phyloP scores from a whole-genome alignment of 805 yeast species.

The Lachancea meyersii region DNA sequence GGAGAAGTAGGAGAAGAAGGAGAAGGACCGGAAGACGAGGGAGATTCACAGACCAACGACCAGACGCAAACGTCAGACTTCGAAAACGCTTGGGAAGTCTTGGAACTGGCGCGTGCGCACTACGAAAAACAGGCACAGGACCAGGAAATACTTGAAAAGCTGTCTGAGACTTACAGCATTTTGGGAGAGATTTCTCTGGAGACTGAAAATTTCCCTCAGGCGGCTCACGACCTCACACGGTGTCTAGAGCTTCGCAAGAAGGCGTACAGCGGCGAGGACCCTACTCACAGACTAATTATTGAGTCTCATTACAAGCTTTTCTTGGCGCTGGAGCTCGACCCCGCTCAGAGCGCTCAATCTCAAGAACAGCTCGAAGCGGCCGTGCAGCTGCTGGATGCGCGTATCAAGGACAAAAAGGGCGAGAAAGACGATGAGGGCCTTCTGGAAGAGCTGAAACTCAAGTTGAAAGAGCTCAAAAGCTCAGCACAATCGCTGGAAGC shows the following conservation, averaged over 20 bases:
- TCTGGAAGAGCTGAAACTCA: slow-evolving; percentile 49
- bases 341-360: slow-evolving; percentile 43
- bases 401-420: slow-evolving; percentile 33
- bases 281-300: slow-evolving; percentile 49
- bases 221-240: slow-evolving; percentile 59
- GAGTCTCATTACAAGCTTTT: slow-evolving; percentile 80
- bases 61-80: slow-evolving; percentile 34
- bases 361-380: slow-evolving; percentile 51
- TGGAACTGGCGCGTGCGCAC: slow-evolving; percentile 69
- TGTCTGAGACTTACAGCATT: slow-evolving; percentile 70
- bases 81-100: slow-evolving; percentile 81
- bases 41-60: slow-evolving; percentile 4
- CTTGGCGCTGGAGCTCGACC: slow-evolving; percentile 65
- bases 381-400: slow-evolving; percentile 40
- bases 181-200: slow-evolving; percentile 89
- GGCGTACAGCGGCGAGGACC: slow-evolving; percentile 15
- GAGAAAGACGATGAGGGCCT: slow-evolving; percentile 37
- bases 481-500: slow-evolving; percentile 27
- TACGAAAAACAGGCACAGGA: slow-evolving; percentile 36
- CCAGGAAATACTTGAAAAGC: slow-evolving; percentile 40
- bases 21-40: slow-evolving; percentile 8
- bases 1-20: slow-evolving; percentile 27
- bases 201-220: slow-evolving; percentile 78
- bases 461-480: slow-evolving; percentile 48
- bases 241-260: slow-evolving; percentile 38